Percentiles rank a stretch among this genome's conserved stretches.
These are phyloP conservation scores for Yamadazyma epiphylla DNA, from an alignment of 1,139 yeast genomes.

Conservation along the genomic window DNA sequence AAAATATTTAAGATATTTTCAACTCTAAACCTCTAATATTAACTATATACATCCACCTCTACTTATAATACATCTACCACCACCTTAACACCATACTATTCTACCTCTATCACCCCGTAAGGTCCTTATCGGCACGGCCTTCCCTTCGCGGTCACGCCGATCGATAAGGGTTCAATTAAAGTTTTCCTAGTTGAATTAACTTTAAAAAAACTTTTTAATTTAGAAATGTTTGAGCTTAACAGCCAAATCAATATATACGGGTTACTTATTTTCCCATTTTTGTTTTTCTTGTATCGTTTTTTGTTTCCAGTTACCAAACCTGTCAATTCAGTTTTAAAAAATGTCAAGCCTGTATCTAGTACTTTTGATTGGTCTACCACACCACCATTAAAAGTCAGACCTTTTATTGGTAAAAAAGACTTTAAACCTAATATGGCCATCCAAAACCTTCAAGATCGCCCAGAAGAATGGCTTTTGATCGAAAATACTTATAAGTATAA, in stretches of 20 bases:
- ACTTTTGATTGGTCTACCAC: constrained; percentile 45
- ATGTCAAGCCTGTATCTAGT: constrained; percentile 14
- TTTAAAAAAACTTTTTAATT: too few species aligned
- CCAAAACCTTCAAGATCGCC: constrained; percentile 23
- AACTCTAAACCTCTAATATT: too few species aligned
- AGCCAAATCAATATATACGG: background rate
- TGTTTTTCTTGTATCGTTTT: background rate
- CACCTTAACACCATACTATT: too few species aligned
- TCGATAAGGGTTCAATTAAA: too few species aligned
- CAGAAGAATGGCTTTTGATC: constrained; percentile 36
- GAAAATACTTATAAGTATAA: constrained; percentile 31
- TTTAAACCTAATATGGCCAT: constrained; percentile 39
- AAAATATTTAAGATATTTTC: too few species aligned
- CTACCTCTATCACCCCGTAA: too few species aligned
- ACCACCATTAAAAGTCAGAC: constrained; percentile 53
- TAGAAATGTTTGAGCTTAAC: too few species aligned
- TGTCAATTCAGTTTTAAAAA: constrained; percentile 4
- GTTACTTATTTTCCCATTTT: background rate
- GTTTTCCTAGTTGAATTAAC: too few species aligned
- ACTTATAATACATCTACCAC: too few species aligned
- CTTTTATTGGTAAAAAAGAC: constrained; percentile 36
- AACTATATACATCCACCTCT: too few species aligned
- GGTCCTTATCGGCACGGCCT: too few species aligned
- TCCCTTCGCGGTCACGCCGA: too few species aligned
- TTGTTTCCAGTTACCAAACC: background rate